Evolutionary conservation across 495 filamentous ascomycete genomes (phyloP).

Genomic region (Aspergillus kassunensis): DNA sequence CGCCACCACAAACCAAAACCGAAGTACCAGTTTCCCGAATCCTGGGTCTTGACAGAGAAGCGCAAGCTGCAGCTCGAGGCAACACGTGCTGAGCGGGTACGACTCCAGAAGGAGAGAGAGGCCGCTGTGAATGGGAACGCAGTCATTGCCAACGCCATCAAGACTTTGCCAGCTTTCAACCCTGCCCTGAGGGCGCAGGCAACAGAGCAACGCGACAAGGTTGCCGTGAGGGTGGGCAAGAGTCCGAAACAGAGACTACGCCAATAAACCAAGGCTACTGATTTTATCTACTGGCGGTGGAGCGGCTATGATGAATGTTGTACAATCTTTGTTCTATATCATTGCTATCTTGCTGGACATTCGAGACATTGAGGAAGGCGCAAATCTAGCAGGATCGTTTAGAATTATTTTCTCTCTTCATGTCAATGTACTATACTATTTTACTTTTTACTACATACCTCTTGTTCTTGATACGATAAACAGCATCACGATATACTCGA

Average conservation of each 20-base stretch:
- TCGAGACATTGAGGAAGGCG: conserved; percentile 38
- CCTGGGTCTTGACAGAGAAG: conserved; percentile 74
- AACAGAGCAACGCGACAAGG: conserved; percentile 36
- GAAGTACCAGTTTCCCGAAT: conserved; percentile 67
- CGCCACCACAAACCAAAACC: conserved; percentile 74
- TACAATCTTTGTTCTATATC: conserved; percentile 26
- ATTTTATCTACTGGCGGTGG: not conserved
- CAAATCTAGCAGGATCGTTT: conserved; percentile 29
- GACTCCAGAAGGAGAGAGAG: conserved; percentile 22
- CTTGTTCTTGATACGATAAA: conserved; percentile 2
- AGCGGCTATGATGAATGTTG: conserved; percentile 4
- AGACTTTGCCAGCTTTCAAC: conserved; percentile 34
- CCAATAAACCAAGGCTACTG: conserved; percentile 17
- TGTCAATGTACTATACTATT: conserved; percentile 40
- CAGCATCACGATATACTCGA: not conserved
- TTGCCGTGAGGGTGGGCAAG: conserved; percentile 33
- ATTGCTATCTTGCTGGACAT: conserved; percentile 23
- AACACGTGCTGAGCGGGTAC: conserved; percentile 44
- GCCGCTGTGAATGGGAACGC: conserved; percentile 37
- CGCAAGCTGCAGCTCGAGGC: conserved; percentile 61
- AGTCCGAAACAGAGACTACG: conserved; percentile 24
- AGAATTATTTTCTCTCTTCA: conserved; percentile 23
- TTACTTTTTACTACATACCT: conserved; percentile 24
- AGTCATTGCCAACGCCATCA: conserved; percentile 31
- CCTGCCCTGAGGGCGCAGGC: conserved; percentile 30